phyloP scores from a whole-genome alignment of 164 flowering plant species.

The Vitis rotundifolia region DNA sequence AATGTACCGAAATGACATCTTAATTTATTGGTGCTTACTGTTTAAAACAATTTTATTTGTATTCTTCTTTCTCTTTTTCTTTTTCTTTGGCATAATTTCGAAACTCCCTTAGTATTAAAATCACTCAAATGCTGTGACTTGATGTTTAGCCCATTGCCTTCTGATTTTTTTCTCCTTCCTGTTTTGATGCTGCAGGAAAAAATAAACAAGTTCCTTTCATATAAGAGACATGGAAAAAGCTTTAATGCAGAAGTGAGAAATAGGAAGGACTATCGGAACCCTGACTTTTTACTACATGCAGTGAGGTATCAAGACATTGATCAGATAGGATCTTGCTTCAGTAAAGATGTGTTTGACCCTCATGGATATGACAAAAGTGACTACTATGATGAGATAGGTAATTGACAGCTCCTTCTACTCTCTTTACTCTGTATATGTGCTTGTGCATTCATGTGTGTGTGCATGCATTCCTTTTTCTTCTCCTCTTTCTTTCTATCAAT shows the following conservation, averaged over 20 bases:
- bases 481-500: too few relatives aligned
- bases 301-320: slow-evolving; percentile 95
- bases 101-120: too few relatives aligned
- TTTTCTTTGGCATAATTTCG: too few relatives aligned
- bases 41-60: too few relatives aligned
- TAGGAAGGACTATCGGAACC: slow-evolving; percentile 88
- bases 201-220: slow-evolving; percentile 74
- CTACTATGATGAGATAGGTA: slow-evolving; percentile 89
- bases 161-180: neutral
- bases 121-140: neutral
- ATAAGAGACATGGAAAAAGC: slow-evolving; percentile 79
- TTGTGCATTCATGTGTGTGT: neutral
- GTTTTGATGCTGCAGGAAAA: slow-evolving; percentile 54
- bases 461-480: neutral
- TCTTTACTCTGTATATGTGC: neutral
- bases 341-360: slow-evolving; percentile 95
- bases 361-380: slow-evolving; percentile 94
- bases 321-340: slow-evolving; percentile 94
- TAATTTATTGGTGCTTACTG: too few relatives aligned
- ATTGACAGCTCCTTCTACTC: slow-evolving; percentile 18
- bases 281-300: slow-evolving; percentile 89
- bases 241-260: slow-evolving; percentile 95
- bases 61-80: too few relatives aligned
- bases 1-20: too few relatives aligned
- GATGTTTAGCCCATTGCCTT: neutral